These are phyloP conservation scores for Apiospora sp. DNA, from an alignment of 2,329 filamentous ascomycete genomes.

Conservation along the genomic window DNA sequence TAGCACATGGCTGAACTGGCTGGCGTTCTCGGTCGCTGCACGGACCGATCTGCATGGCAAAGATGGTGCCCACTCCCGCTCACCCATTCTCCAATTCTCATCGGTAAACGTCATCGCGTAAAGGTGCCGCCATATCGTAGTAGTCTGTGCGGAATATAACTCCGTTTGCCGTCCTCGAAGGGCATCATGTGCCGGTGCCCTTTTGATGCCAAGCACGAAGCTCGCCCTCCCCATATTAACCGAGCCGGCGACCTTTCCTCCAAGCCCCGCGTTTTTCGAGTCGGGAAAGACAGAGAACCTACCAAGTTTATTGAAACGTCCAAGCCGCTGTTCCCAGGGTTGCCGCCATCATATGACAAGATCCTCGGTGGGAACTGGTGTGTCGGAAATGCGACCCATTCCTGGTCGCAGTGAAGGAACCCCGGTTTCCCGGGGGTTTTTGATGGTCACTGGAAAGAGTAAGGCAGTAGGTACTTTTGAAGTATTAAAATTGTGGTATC, in stretches of 20 bases:
- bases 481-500: conserved; percentile 21
- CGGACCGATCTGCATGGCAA: neutral
- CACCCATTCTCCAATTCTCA: neutral
- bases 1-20: neutral
- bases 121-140: neutral
- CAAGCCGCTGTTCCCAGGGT: neutral
- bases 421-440: neutral
- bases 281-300: neutral
- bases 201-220: neutral
- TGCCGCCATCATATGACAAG: neutral
- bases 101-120: neutral
- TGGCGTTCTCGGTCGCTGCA: neutral
- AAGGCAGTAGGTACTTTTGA: neutral
- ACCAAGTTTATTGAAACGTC: neutral
- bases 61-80: neutral
- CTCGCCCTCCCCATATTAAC: neutral
- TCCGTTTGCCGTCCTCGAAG: neutral
- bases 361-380: neutral
- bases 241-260: neutral
- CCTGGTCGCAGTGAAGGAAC: neutral
- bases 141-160: neutral
- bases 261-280: neutral
- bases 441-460: neutral
- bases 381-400: neutral
- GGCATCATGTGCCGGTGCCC: neutral